Base-by-base conservation (phyloP, 139 green algal genomes). In the Pleodorina starrii region DNA sequence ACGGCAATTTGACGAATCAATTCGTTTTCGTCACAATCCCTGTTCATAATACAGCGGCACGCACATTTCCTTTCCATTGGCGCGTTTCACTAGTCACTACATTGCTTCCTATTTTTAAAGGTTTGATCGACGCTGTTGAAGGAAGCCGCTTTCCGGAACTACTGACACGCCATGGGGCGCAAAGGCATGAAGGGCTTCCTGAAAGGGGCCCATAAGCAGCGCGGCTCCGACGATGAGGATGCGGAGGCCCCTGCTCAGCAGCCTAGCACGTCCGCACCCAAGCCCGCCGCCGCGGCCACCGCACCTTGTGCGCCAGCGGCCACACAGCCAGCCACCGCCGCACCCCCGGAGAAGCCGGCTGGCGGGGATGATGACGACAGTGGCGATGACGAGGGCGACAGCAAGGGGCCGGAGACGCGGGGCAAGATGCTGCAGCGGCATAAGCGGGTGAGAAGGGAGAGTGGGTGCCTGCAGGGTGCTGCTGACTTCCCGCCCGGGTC, bases 351-450 rank as follows among this genome's bases (percentile, higher is more conserved):
- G 14, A 73, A 59, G 9, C 51, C 23, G 21, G n/a, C n/a, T n/a
- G 43, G 42, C 57, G 43, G 42, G 7, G 35, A 48, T 42, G 42
- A 63, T 40, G 57, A 75, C 29, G 80, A 87, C 38, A 90, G 85
- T 32, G 90, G 87, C 16, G 71, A 84, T 0, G 85, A 85, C 21
- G 44, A 57, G 17, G 73, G 75, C 16, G 69, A 16, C 36, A 63
- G 57, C 43, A 68, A 46, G 6, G 89, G 90, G 5, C 69, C 50
- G 14, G 95, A 98, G 91, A 95, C 93, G 16, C 87, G 92, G 0
- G 93, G 94, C 23, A 89, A 98, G 60, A 90, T 98, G 86, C 51
- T 96, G 57, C 95, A 98, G 91, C 94, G 96, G 9, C 96, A 98
- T 89, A 98, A 97, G 80, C 86, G 90, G 90, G 95, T 96, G 59